These are phyloP conservation scores for Conticribra guillardii DNA, from an alignment of 108 stramenopile species.

Conservation along the genomic window DNA sequence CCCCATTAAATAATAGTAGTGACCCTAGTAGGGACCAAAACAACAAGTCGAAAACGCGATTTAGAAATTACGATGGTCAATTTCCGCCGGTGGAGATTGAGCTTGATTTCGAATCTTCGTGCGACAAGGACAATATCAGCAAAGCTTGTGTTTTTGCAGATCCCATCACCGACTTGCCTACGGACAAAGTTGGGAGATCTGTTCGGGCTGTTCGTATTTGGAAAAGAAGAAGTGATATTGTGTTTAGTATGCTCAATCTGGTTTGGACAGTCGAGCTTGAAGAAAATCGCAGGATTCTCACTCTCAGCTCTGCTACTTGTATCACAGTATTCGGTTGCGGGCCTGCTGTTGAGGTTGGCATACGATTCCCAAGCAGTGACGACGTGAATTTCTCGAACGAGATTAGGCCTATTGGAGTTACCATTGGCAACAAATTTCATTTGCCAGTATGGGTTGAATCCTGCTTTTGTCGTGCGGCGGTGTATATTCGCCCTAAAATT, in stretches of 20 bases:
- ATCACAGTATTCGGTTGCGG: constrained; percentile 46
- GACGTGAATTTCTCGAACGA: background rate
- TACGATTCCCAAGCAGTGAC: constrained; percentile 18
- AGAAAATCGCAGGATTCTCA: constrained; percentile 68
- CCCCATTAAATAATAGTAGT: constrained; percentile 28
- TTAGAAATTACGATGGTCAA: constrained; percentile 61
- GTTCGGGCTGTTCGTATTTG: constrained; percentile 40
- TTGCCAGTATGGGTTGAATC: constrained; percentile 18
- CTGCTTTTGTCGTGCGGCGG: constrained; percentile 5
- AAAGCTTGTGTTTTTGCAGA: constrained; percentile 40
- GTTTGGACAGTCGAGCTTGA: constrained; percentile 69
- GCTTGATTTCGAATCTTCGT: constrained; percentile 43
- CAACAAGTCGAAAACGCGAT: no score
- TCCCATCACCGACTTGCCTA: constrained; percentile 52
- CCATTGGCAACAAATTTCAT: background rate
- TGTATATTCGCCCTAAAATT: constrained; percentile 8
- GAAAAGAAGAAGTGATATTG: background rate
- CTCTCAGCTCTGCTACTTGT: constrained; percentile 62
- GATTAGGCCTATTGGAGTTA: constrained; percentile 4
- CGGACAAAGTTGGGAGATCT: constrained; percentile 58
- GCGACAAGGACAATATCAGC: background rate
- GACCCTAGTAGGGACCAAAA: constrained; percentile 17
- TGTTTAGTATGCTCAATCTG: constrained; percentile 39
- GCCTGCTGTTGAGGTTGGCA: constrained; percentile 59
- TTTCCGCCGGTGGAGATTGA: constrained; percentile 57